Percentiles rank a stretch among this genome's conserved stretches.
Conservation (phyloP, 2,329 filamentous ascomycete genomes). For the Pestalotiopsis fici region DNA sequence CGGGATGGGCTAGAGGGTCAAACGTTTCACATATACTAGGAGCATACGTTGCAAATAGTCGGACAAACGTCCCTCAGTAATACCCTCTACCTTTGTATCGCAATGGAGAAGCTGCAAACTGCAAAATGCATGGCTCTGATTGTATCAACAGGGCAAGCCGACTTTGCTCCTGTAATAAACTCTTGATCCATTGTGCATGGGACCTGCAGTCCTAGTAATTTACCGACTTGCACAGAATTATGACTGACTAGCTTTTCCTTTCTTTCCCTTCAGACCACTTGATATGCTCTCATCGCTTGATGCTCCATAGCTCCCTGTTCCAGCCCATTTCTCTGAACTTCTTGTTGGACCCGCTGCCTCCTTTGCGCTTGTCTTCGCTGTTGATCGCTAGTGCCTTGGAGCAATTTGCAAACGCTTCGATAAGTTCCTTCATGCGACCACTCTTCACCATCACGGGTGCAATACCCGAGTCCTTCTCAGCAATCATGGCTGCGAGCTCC, state of each 20-base stretch:
- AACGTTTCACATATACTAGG: neutral
- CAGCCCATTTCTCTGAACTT: conserved; percentile 63
- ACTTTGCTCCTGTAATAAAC: too few relatives aligned
- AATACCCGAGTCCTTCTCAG: conserved; percentile 69
- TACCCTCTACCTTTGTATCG: too few relatives aligned
- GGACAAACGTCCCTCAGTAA: too few relatives aligned
- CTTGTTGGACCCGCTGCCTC: conserved; percentile 51
- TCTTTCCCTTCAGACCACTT: neutral
- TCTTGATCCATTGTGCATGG: neutral
- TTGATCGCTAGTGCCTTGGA: conserved; percentile 70
- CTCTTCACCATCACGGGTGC: conserved; percentile 64
- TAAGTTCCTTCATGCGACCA: conserved; percentile 72
- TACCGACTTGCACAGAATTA: neutral
- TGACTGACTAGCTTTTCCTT: neutral
- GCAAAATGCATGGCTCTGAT: too few relatives aligned
- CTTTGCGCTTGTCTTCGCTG: conserved; percentile 53
- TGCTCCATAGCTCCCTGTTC: conserved; percentile 64
- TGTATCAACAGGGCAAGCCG: too few relatives aligned
- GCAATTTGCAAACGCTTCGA: conserved; percentile 74
- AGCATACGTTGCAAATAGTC: too few relatives aligned
- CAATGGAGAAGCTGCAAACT: too few relatives aligned
- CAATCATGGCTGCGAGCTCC: conserved; percentile 78
- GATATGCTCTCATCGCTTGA: conserved; percentile 35
- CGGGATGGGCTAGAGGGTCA: neutral
- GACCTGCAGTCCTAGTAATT: neutral